Base-by-base conservation (phyloP, 2,329 filamentous ascomycete species). In the Phaeosphaeriaceae sp. region DNA sequence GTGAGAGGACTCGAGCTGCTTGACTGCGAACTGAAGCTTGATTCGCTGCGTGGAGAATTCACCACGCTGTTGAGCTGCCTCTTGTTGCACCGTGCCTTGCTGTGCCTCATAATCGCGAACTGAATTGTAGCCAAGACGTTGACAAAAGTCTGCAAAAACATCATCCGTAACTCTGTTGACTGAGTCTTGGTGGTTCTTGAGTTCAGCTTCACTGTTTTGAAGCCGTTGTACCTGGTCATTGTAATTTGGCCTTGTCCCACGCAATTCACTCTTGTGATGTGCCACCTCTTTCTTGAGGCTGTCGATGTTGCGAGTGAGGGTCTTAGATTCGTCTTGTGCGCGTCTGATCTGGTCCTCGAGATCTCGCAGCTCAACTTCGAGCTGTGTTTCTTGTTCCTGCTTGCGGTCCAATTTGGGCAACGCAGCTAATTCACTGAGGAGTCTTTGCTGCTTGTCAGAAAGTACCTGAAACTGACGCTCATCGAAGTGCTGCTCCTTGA, bases 41-140 rank as follows among this genome's bases (percentile, higher is more conserved):
- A 84, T 87, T 66, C 84, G 85, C 74, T 99, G 95, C 3, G 90
- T 88, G 55, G 90, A 91, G 69, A 97, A 98, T 65, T 93, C 89
- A 53, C 91, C 88, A 62, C 92, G 92, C 81, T 93, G 93, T 77
- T 95, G 89, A 0, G 89, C 89, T 46, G 91, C 91, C 75, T 98
- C 92, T 75, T 97, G 92, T 77, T 98, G 93, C 49, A 96, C 82
- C 44, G 91, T 93, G 49, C 95, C 94, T 78, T 98, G 95, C 66
- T 96, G 93, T 24, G 90, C 90, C 75, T 98, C 93, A 71, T 98
- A 99, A 57, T 92, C 91, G 57, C 94, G 91, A 63, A 99, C 96
- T 70, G 96, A 90, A 57, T 87, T 84, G 75, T 97, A 98, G 0
- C 93, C 92, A 20, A 97, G 87, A 54, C 91, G 88, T 68, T 88